Percentiles rank a stretch among this genome's conserved stretches.
Conservation (phyloP, 2,329 filamentous ascomycete species). For the Xylaria sp. region DNA sequence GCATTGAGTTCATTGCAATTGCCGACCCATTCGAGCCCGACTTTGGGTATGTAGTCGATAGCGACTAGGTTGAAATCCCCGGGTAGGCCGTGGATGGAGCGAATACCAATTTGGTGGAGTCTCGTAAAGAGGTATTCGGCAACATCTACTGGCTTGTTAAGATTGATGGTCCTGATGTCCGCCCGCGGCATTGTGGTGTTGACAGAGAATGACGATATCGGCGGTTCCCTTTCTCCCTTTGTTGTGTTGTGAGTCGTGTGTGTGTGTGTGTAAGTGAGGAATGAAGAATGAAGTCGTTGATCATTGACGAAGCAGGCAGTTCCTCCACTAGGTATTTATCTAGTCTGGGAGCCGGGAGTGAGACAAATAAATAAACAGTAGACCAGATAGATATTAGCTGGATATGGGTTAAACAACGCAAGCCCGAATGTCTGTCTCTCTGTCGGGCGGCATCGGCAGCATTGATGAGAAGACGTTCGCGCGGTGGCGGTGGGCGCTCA, state of each 20-base stretch:
- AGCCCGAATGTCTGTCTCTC: neutral
- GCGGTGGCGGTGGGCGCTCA: neutral
- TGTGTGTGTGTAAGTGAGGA: slow-evolving; percentile 4
- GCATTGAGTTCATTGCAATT: slow-evolving; percentile 80
- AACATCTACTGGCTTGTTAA: slow-evolving; percentile 66
- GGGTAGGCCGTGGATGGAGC: slow-evolving; percentile 74
- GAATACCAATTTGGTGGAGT: slow-evolving; percentile 70
- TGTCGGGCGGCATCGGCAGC: slow-evolving; percentile 3
- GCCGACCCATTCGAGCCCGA: slow-evolving; percentile 71
- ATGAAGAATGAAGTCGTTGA: too few species aligned
- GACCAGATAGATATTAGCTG: neutral
- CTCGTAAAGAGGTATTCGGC: slow-evolving; percentile 75
- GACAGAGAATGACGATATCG: neutral
- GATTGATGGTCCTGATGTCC: slow-evolving; percentile 56
- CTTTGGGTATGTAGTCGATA: slow-evolving; percentile 71
- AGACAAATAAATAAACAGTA: too few species aligned
- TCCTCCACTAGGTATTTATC: neutral
- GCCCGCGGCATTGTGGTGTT: slow-evolving; percentile 42
- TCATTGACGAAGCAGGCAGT: neutral
- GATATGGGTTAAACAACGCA: slow-evolving; percentile 2
- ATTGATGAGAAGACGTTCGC: slow-evolving; percentile 4
- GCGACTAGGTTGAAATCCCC: slow-evolving; percentile 78
- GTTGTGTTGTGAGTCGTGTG: neutral
- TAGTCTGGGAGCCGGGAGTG: too few species aligned
- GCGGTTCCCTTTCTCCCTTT: neutral